Conservation (phyloP, 176 grass and related monocot species). For the Oropetium thomaeum region DNA sequence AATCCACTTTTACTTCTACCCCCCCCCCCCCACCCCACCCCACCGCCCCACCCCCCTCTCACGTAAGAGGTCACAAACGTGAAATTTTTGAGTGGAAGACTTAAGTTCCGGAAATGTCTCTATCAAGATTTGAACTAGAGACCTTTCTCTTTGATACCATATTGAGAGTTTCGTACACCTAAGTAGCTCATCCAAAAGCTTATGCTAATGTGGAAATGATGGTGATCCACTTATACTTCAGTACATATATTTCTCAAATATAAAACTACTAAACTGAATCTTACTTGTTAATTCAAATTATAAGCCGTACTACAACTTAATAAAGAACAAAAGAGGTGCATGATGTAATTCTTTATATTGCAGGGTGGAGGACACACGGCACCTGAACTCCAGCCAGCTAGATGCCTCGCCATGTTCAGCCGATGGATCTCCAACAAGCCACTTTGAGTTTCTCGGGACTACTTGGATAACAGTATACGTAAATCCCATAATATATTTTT, state of each 20-base stretch:
- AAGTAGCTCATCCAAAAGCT: too few species aligned
- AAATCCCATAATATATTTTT: too few species aligned
- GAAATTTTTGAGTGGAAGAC: too few species aligned
- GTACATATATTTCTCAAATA: neutral
- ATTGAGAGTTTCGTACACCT: too few species aligned
- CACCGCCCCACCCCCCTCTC: too few species aligned
- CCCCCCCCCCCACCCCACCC: too few species aligned
- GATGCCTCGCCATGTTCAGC: constrained; percentile 30
- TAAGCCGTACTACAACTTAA: neutral
- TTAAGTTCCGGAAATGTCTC: too few species aligned
- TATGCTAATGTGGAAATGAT: neutral
- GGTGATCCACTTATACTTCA: neutral
- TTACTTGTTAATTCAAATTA: neutral
- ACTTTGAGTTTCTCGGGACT: constrained; percentile 4
- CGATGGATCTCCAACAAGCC: constrained; percentile 34
- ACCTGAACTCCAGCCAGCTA: constrained; percentile 20
- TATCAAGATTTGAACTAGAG: too few species aligned
- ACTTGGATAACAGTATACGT: too few species aligned
- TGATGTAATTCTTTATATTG: neutral
- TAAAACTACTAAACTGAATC: neutral
- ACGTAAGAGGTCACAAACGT: too few species aligned
- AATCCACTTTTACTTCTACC: too few species aligned
- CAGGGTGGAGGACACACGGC: constrained; percentile 44
- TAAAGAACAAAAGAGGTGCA: neutral
- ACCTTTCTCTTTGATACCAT: too few species aligned